A percentile compares a stretch with the other conserved stretches of the same genome.
Evolutionary conservation across 2,329 filamentous ascomycete genomes (phyloP).

Genomic region (Penicillium sp.): DNA sequence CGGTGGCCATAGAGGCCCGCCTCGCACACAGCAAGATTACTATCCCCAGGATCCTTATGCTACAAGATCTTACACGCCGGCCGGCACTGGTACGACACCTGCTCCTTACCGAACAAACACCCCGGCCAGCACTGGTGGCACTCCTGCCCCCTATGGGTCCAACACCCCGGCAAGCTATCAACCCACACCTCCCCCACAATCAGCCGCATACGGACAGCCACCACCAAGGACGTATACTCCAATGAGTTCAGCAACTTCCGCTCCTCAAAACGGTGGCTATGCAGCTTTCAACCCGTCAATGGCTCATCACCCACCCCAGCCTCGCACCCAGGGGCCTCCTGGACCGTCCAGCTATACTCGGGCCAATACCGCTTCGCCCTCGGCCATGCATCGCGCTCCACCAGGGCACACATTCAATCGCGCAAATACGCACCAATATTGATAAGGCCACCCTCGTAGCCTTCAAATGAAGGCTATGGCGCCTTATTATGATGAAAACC

Average conservation of each 20-base stretch:
- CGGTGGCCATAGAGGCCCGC: background rate
- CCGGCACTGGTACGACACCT: constrained; percentile 8
- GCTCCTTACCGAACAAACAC: constrained; percentile 13
- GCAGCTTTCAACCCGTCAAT: constrained; percentile 23
- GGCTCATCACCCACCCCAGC: constrained; percentile 9
- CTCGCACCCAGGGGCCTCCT: constrained; percentile 5
- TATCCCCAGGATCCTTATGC: constrained; percentile 5
- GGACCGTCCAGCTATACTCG: constrained; percentile 19
- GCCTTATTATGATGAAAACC: constrained; percentile 19
- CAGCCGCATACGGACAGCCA: background rate
- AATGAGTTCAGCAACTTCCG: constrained; percentile 6
- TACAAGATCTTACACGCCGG: constrained; percentile 10
- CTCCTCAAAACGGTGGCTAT: constrained; percentile 19
- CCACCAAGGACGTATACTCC: constrained; percentile 17
- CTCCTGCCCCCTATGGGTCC: constrained; percentile 8
- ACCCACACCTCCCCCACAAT: constrained; percentile 11
- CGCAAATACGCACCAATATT: constrained; percentile 23
- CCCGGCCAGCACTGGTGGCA: constrained; percentile 13
- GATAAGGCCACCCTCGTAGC: background rate
- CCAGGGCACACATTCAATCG: constrained; percentile 25
- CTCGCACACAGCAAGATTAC: background rate
- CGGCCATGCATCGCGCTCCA: constrained; percentile 21
- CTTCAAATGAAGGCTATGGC: background rate
- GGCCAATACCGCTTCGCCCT: constrained; percentile 22
- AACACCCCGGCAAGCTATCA: constrained; percentile 18